These are phyloP conservation scores for Diaporthe sp. DNA, from an alignment of 2,329 filamentous ascomycete species.

Conservation along the genomic window DNA sequence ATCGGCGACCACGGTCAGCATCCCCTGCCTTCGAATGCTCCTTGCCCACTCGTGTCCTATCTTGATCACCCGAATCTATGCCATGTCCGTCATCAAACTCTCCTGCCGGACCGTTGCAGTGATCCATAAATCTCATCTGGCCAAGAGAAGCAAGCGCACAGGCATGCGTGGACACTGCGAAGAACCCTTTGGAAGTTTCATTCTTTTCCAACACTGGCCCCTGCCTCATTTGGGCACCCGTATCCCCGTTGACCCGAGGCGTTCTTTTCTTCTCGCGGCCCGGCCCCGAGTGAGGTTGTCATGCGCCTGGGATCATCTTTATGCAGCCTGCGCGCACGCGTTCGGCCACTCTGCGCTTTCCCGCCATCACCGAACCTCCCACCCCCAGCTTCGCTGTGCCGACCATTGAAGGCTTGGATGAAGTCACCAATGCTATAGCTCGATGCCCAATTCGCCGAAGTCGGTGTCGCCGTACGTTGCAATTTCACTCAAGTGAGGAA, in stretches of 20 bases:
- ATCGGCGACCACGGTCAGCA: slow-evolving; percentile 7
- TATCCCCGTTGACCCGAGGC: background rate
- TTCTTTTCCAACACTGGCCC: background rate
- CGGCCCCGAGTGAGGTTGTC: slow-evolving; percentile 19
- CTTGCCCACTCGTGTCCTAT: slow-evolving; percentile 7
- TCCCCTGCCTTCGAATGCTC: background rate
- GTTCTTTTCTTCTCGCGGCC: background rate
- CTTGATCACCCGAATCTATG: background rate
- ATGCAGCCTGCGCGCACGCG: slow-evolving; percentile 5
- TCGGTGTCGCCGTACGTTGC: background rate
- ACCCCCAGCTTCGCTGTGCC: background rate
- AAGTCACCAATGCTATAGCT: background rate
- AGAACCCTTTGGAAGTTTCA: background rate
- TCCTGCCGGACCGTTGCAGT: slow-evolving; percentile 10
- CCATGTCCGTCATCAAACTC: slow-evolving; percentile 13
- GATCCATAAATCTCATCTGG: slow-evolving; percentile 12
- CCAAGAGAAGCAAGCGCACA: slow-evolving; percentile 21
- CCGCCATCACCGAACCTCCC: background rate
- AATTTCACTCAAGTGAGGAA: background rate
- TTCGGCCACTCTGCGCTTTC: background rate
- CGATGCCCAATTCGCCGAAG: too few relatives aligned
- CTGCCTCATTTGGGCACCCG: background rate
- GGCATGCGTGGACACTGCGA: background rate
- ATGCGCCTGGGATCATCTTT: slow-evolving; percentile 7
- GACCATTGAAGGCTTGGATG: background rate